Conservation (phyloP, 1,284 basidiomycete species). For the Tilletia indica region DNA sequence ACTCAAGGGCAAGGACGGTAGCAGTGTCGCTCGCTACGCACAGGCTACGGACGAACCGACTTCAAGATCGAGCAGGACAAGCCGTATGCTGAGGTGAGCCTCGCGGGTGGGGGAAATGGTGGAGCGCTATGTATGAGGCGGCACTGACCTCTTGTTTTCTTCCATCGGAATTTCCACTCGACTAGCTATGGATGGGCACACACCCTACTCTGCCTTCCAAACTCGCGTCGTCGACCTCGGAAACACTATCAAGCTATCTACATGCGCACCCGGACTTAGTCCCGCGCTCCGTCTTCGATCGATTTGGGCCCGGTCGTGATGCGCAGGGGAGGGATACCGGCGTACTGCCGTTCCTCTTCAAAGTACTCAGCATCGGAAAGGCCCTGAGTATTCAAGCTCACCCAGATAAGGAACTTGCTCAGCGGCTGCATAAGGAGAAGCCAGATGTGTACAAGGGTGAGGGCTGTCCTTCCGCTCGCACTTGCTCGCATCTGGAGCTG, state of each 20-base stretch:
- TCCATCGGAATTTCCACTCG: neutral
- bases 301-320: neutral
- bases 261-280: conserved; percentile 35
- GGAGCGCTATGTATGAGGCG: neutral
- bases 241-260: conserved; percentile 34
- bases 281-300: neutral
- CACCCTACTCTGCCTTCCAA: conserved; percentile 83
- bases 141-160: neutral
- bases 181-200: conserved; percentile 86
- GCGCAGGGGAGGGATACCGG: neutral
- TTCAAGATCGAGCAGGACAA: conserved; percentile 31
- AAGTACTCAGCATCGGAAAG: conserved; percentile 76
- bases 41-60: conserved; percentile 29
- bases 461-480: conserved; percentile 32
- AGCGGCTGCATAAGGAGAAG: conserved; percentile 70
- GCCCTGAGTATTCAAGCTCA: conserved; percentile 96
- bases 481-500: neutral
- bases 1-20: conserved; percentile 33
- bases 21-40: conserved; percentile 44
- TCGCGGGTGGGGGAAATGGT: neutral
- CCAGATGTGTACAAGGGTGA: conserved; percentile 87
- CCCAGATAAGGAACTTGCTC: conserved; percentile 85
- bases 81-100: conserved; percentile 49
- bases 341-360: conserved; percentile 52
- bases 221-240: conserved; percentile 49